These are phyloP conservation scores for Pelargonium australe DNA, from an alignment of 441 rosid genomes.

Conservation along the genomic window DNA sequence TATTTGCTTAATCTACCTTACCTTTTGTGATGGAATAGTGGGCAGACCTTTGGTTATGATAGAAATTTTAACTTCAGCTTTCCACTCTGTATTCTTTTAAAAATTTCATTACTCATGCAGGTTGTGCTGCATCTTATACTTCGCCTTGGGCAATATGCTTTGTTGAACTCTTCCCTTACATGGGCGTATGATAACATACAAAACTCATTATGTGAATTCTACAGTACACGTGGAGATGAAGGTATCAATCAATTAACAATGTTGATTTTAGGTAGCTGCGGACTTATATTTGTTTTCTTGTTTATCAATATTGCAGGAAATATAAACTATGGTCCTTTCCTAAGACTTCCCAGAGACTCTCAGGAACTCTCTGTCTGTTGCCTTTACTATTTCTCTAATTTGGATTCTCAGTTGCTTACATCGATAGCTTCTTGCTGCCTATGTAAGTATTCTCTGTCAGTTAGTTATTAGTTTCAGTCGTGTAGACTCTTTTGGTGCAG, in stretches of 20 bases:
- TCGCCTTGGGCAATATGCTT: slow-evolving; percentile 53
- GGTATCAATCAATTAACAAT: slow-evolving; percentile 33
- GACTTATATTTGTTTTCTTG: slow-evolving; percentile 16
- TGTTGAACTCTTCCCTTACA: slow-evolving; percentile 32
- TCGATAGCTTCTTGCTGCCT: slow-evolving; percentile 66
- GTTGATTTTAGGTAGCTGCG: slow-evolving; percentile 19
- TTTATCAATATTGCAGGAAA: slow-evolving; percentile 40
- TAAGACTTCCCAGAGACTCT: slow-evolving; percentile 52
- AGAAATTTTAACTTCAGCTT: neutral
- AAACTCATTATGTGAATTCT: slow-evolving; percentile 45
- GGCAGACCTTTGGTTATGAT: slow-evolving; percentile 1
- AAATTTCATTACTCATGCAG: slow-evolving; percentile 31
- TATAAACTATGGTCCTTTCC: slow-evolving; percentile 55
- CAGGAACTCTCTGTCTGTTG: slow-evolving; percentile 67
- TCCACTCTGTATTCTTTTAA: neutral
- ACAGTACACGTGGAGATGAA: slow-evolving; percentile 36
- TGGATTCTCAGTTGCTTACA: slow-evolving; percentile 46
- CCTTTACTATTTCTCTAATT: slow-evolving; percentile 61
- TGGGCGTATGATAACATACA: slow-evolving; percentile 54
- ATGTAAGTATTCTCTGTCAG: slow-evolving; percentile 39
- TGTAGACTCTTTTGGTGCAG: neutral
- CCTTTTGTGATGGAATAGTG: slow-evolving; percentile 1
- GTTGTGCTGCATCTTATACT: slow-evolving; percentile 65
- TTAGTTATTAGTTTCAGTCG: neutral
- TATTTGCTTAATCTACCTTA: slow-evolving; percentile 22